phyloP scores from a whole-genome alignment of 805 yeast species.

The Hanseniaspora nectarophila region DNA sequence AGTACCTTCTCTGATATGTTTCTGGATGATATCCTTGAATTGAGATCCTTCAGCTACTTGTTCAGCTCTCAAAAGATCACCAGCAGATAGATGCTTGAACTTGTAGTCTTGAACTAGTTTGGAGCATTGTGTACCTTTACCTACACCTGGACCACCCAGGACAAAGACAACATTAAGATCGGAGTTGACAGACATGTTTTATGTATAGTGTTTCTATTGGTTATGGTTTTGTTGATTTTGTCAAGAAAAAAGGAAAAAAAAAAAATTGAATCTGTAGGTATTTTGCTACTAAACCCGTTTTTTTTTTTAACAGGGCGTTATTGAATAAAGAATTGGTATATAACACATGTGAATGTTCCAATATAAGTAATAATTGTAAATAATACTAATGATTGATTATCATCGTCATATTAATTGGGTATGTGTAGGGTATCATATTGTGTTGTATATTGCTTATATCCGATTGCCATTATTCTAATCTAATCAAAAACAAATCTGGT shows the following conservation, averaged over 20 bases:
- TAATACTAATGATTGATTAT: too few species aligned
- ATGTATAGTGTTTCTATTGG: slow-evolving; percentile 20
- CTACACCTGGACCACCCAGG: slow-evolving; percentile 95
- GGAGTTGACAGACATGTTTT: slow-evolving; percentile 32
- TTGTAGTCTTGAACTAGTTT: slow-evolving; percentile 67
- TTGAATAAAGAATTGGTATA: too few species aligned
- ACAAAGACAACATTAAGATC: slow-evolving; percentile 77
- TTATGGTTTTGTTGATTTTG: slow-evolving; percentile 33
- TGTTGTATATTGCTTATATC: too few species aligned
- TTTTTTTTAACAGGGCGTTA: too few species aligned
- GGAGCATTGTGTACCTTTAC: slow-evolving; percentile 94
- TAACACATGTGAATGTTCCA: too few species aligned
- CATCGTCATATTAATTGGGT: too few species aligned
- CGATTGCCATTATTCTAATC: too few species aligned
- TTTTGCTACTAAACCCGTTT: too few species aligned
- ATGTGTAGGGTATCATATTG: too few species aligned
- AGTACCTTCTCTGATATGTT: slow-evolving; percentile 71
- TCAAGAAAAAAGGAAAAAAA: not conserved
- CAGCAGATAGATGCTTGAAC: slow-evolving; percentile 89
- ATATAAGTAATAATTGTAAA: too few species aligned
- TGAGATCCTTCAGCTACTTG: slow-evolving; percentile 71
- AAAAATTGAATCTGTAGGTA: too few species aligned
- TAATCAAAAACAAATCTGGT: too few species aligned
- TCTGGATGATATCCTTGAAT: slow-evolving; percentile 74
- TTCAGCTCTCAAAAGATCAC: slow-evolving; percentile 87